Conservation (phyloP, 2,329 filamentous ascomycete genomes). For the Lecanicillium sp. region DNA sequence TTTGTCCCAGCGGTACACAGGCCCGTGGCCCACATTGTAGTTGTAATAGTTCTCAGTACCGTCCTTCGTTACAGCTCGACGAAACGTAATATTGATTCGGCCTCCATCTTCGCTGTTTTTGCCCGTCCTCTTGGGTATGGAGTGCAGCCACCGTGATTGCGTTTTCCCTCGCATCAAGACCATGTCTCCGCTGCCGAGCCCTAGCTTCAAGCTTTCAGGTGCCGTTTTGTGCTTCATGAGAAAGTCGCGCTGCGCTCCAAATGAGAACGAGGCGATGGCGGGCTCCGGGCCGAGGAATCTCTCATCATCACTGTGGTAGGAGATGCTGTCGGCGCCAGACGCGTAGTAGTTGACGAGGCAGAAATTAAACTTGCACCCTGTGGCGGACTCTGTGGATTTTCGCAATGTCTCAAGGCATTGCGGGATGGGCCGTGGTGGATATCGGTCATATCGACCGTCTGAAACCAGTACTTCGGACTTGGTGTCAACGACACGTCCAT, state of each 20-base stretch:
- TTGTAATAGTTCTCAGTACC: constrained; percentile 80
- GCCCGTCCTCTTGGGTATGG: constrained; percentile 67
- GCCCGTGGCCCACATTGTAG: constrained; percentile 71
- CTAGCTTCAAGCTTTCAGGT: constrained; percentile 38
- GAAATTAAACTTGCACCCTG: constrained; percentile 67
- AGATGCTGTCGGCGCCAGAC: constrained; percentile 69
- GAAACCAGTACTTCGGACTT: constrained; percentile 33
- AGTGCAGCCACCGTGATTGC: constrained; percentile 73
- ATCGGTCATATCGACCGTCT: constrained; percentile 50
- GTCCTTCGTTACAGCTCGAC: constrained; percentile 61
- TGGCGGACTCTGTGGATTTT: constrained; percentile 57
- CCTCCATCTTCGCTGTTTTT: constrained; percentile 57
- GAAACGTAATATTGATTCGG: constrained; percentile 72
- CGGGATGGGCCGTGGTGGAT: constrained; percentile 63
- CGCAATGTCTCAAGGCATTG: constrained; percentile 61
- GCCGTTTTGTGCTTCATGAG: constrained; percentile 70
- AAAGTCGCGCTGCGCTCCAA: constrained; percentile 69
- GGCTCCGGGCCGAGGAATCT: constrained; percentile 64
- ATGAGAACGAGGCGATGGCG: constrained; percentile 67
- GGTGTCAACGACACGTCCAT: constrained; percentile 38
- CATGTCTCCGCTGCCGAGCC: constrained; percentile 67
- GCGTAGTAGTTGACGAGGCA: constrained; percentile 80
- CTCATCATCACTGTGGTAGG: constrained; percentile 77
- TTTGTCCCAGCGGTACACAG: constrained; percentile 62
- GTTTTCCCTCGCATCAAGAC: constrained; percentile 69